Percentiles rank a stretch among this genome's conserved stretches.
Evolutionary conservation across 805 yeast genomes (phyloP).

Genomic region (Wickerhamomyces bisporus): DNA sequence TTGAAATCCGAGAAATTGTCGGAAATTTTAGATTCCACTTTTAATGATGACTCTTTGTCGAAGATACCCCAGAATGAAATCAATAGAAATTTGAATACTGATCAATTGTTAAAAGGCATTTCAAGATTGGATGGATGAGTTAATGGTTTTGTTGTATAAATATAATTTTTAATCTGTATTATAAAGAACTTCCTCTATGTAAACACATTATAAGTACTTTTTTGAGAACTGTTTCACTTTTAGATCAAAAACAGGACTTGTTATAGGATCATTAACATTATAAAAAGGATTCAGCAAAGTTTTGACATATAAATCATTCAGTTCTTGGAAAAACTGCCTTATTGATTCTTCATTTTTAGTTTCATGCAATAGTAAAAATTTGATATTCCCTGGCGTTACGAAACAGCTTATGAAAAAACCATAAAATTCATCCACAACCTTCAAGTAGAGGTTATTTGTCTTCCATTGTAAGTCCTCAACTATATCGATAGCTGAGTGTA

Average conservation of each 20-base stretch:
- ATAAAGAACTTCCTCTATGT: no score
- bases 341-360: constrained; percentile 61
- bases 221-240: constrained; percentile 67
- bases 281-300: constrained; percentile 85
- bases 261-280: constrained; percentile 65
- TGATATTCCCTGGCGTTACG: constrained; percentile 82
- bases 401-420: constrained; percentile 80
- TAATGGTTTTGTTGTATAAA: constrained; percentile 1
- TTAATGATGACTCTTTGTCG: constrained; percentile 33
- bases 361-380: constrained; percentile 69
- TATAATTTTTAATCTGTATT: not conserved
- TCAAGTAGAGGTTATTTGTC: constrained; percentile 57
- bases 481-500: constrained; percentile 86
- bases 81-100: constrained; percentile 26
- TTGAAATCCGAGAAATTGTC: constrained; percentile 39
- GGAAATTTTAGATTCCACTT: constrained; percentile 40
- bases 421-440: constrained; percentile 80
- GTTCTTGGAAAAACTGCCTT: constrained; percentile 76
- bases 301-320: constrained; percentile 85
- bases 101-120: constrained; percentile 31
- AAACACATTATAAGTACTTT: constrained; percentile 76
- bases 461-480: constrained; percentile 88
- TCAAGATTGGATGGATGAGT: constrained; percentile 19
- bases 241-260: constrained; percentile 68
- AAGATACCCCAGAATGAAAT: constrained; percentile 14